Evolutionary conservation across 2,329 filamentous ascomycete genomes (phyloP), one percentile per base, ranked within the genome.

Genomic region (Nigrospora osmanthi): DNA sequence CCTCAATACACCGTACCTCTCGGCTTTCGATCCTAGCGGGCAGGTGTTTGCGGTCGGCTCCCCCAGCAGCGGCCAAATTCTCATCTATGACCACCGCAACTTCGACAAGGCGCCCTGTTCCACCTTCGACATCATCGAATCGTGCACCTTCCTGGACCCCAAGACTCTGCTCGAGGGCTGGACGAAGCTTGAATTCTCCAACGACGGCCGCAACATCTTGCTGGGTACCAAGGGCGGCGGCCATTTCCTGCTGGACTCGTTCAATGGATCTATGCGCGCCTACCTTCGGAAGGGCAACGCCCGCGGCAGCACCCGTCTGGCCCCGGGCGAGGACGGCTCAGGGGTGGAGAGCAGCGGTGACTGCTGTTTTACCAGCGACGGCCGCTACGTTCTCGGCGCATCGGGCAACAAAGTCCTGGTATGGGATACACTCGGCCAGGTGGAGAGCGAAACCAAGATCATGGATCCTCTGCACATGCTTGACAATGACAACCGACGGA

Each of bases 111-210:
- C 85, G 5, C 93, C 93, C 0, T 94, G 98, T 58, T 78, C 83
- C 11, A 86, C 79, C 10, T 93, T 97, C 57, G 91, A 97, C 58
- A 71, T 97, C 14, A 66, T 81, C 19, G 79, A 83, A 45, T 67
- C 72, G 42, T 69, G 70, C 38, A 60, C 68, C 58, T 48, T 67
- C 58, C 56, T 71, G 42, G 70, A 78, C 51, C 64, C 72, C 6
- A 76, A 83, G 40, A 81, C 85, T 42, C 66, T 76, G 1, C 70
- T 78, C 49, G 76, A 75, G 43, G 83, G 83, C 11, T 98, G 93
- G 93, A 93, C 87, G 2, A 89, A 86, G 54, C 75, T 98, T 36
- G 89, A 95, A 57, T 97, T 98, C 61, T 93, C 88, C 47, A 98
- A 98, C 57, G 93, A 98, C 58, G 93, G 93, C 15, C 95, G 95